phyloP scores from a whole-genome alignment of 2,329 filamentous ascomycete species.

The Venturia aucupariae region DNA sequence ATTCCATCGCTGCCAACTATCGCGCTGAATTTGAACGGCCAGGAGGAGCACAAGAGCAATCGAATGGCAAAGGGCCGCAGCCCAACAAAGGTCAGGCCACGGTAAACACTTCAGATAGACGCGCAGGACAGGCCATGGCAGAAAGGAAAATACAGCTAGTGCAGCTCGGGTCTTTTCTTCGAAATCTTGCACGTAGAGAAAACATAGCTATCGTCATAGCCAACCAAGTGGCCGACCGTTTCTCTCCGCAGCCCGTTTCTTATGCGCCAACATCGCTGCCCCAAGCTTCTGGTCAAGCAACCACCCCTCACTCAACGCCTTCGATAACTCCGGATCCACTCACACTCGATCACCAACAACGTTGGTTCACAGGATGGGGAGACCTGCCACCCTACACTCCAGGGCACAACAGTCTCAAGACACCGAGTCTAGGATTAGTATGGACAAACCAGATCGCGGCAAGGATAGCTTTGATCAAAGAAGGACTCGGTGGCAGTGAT shows the following conservation, averaged over 20 bases:
- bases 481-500: conserved; percentile 24
- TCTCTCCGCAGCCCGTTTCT: conserved; percentile 32
- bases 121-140: conserved; percentile 44
- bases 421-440: conserved; percentile 74
- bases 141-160: conserved; percentile 68
- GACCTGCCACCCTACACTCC: conserved; percentile 40
- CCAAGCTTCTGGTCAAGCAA: conserved; percentile 13
- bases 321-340: conserved; percentile 47
- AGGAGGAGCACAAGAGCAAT: conserved; percentile 31
- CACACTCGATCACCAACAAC: conserved; percentile 77
- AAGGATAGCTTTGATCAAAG: conserved; percentile 71
- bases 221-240: conserved; percentile 91
- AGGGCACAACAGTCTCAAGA: conserved; percentile 49
- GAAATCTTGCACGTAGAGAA: conserved; percentile 64
- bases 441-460: conserved; percentile 86
- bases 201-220: conserved; percentile 80
- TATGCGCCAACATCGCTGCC: conserved; percentile 14
- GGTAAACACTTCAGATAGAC: not conserved
- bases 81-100: not conserved
- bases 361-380: conserved; percentile 94
- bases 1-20: conserved; percentile 93
- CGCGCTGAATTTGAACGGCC: conserved; percentile 74
- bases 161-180: conserved; percentile 64
- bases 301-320: conserved; percentile 21
- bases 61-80: conserved; percentile 7